phyloP scores from a whole-genome alignment of 2,329 filamentous ascomycete genomes.

The Trichoderma sp. region DNA sequence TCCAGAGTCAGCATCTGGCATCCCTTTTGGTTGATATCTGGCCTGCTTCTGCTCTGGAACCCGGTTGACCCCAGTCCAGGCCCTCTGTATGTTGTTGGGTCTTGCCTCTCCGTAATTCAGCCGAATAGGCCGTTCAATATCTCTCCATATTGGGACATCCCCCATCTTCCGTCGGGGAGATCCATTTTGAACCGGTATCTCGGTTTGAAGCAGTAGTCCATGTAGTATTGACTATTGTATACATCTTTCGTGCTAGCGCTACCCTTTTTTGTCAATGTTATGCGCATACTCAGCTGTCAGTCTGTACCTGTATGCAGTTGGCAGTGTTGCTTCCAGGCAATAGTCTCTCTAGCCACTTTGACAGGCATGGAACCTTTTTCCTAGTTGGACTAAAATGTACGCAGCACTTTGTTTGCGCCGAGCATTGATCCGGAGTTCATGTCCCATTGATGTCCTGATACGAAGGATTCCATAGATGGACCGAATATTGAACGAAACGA shows the following conservation, averaged over 20 bases:
- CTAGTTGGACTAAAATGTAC: constrained; percentile 3
- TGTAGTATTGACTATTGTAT: neutral
- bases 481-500: neutral
- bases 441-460: neutral
- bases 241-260: neutral
- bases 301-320: neutral
- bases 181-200: constrained; percentile 8
- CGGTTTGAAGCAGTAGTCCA: neutral
- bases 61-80: neutral
- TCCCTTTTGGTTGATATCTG: neutral
- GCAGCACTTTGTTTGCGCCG: neutral
- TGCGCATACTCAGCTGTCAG: neutral
- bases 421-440: neutral
- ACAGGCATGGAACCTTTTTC: neutral
- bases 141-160: constrained; percentile 4
- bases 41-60: neutral
- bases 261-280: neutral
- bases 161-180: neutral
- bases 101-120: constrained; percentile 21
- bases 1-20: neutral
- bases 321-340: neutral
- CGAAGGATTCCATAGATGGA: neutral
- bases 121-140: constrained; percentile 2
- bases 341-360: neutral
- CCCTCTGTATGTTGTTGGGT: neutral